Conservation (phyloP, 208 protist species). For the Wallacemonas sp. region DNA sequence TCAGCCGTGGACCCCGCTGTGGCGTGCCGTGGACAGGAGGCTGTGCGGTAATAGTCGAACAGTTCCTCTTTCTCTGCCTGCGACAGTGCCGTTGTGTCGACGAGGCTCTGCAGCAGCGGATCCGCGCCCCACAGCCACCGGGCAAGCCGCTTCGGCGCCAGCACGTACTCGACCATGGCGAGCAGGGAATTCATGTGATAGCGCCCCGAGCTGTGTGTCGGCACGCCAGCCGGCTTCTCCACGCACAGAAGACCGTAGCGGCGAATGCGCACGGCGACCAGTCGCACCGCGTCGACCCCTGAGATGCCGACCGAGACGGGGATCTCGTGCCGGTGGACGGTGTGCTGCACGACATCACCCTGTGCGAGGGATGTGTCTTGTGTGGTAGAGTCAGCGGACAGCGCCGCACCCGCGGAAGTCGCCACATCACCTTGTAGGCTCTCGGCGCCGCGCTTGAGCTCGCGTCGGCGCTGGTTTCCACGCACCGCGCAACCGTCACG, state of each 20-base stretch:
- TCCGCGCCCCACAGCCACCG: constrained; percentile 59
- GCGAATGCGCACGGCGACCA: constrained; percentile 55
- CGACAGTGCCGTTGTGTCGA: constrained; percentile 43
- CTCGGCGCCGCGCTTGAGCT: constrained; percentile 35
- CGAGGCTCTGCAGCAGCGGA: constrained; percentile 68
- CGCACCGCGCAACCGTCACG: neutral
- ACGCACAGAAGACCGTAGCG: constrained; percentile 61
- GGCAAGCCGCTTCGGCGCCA: constrained; percentile 67
- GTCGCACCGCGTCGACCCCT: constrained; percentile 47
- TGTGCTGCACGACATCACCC: constrained; percentile 87
- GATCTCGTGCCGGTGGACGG: constrained; percentile 94
- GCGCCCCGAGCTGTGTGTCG: constrained; percentile 86
- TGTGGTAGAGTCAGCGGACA: neutral
- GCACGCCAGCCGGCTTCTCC: constrained; percentile 75
- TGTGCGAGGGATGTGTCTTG: constrained; percentile 13
- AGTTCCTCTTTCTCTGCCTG: constrained; percentile 52
- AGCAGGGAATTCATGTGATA: constrained; percentile 93
- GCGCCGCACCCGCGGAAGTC: no score
- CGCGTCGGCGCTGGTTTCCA: constrained; percentile 34
- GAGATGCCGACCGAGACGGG: constrained; percentile 70
- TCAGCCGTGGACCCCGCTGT: neutral
- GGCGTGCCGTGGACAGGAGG: neutral
- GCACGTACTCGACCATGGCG: constrained; percentile 86
- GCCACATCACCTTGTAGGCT: neutral
- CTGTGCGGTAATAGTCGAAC: constrained; percentile 46